A percentile compares a stretch with the other conserved stretches of the same genome.
Evolutionary conservation across 2,329 filamentous ascomycete genomes (phyloP).

Genomic region (Penicillium janthinellum): DNA sequence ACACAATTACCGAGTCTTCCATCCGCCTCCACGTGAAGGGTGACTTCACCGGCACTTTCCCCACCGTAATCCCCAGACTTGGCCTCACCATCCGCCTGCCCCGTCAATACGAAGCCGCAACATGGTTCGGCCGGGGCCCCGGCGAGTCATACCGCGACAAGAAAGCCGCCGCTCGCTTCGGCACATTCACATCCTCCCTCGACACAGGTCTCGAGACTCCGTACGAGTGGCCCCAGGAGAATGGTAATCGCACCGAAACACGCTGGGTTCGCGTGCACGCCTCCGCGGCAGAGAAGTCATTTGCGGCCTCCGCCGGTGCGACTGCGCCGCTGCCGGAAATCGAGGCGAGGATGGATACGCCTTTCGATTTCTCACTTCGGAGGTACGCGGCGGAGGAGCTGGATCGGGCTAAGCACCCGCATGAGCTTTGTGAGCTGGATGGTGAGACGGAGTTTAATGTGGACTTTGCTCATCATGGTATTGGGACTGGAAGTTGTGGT

Average conservation of each 20-base stretch:
- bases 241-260: slow-evolving; percentile 63
- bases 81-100: slow-evolving; percentile 61
- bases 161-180: slow-evolving; percentile 60
- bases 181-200: slow-evolving; percentile 51
- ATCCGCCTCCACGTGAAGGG: slow-evolving; percentile 48
- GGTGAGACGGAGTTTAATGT: slow-evolving; percentile 29
- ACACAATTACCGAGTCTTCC: slow-evolving; percentile 50
- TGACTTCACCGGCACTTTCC: slow-evolving; percentile 45
- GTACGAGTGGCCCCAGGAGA: slow-evolving; percentile 71
- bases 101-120: slow-evolving; percentile 49
- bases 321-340: slow-evolving; percentile 20
- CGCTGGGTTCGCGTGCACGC: slow-evolving; percentile 53
- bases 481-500: slow-evolving; percentile 33
- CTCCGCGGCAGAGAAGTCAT: not conserved
- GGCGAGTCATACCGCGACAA: slow-evolving; percentile 69
- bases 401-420: slow-evolving; percentile 63
- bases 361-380: slow-evolving; percentile 59
- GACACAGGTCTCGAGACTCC: slow-evolving; percentile 52
- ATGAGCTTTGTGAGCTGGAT: slow-evolving; percentile 53
- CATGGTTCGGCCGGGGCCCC: slow-evolving; percentile 66
- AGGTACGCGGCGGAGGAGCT: slow-evolving; percentile 57
- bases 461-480: slow-evolving; percentile 36
- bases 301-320: slow-evolving; percentile 1
- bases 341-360: slow-evolving; percentile 33
- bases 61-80: slow-evolving; percentile 56